Percentiles rank a stretch among this genome's conserved stretches.
These are phyloP conservation scores for Claviceps sp. DNA, from an alignment of 2,329 filamentous ascomycete species.

Conservation along the genomic window DNA sequence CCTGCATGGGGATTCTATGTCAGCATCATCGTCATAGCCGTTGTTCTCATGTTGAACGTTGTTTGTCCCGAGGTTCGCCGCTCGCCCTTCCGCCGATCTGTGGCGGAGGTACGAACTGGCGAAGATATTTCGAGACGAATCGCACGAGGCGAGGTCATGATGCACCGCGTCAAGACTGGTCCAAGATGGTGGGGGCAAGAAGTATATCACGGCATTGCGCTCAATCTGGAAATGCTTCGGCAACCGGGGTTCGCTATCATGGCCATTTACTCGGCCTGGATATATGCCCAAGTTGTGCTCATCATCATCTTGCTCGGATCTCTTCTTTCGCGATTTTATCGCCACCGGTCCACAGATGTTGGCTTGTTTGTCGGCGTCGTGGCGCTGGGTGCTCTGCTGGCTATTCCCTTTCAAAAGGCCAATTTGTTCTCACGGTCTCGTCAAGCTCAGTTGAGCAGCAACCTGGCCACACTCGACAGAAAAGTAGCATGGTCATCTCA, in stretches of 20 bases:
- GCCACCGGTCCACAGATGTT: slow-evolving; percentile 48
- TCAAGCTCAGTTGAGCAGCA: slow-evolving; percentile 42
- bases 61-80: slow-evolving; percentile 59
- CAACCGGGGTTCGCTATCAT: slow-evolving; percentile 63
- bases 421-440: slow-evolving; percentile 54
- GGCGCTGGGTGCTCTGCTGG: slow-evolving; percentile 53
- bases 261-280: slow-evolving; percentile 62
- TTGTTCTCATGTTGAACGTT: slow-evolving; percentile 55
- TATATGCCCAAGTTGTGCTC: slow-evolving; percentile 63
- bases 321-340: slow-evolving; percentile 56
- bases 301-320: slow-evolving; percentile 61
- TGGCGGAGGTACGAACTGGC: slow-evolving; percentile 47
- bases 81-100: slow-evolving; percentile 53
- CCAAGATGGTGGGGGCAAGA: slow-evolving; percentile 70
- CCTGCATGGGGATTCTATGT: slow-evolving; percentile 68
- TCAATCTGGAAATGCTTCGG: slow-evolving; percentile 56
- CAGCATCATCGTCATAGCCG: slow-evolving; percentile 51
- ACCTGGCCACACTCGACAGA: slow-evolving; percentile 53
- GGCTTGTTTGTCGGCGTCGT: slow-evolving; percentile 53
- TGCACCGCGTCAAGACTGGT: slow-evolving; percentile 58
- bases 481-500: slow-evolving; percentile 59
- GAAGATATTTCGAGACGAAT: slow-evolving; percentile 42
- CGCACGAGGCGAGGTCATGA: slow-evolving; percentile 60
- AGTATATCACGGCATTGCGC: slow-evolving; percentile 52
- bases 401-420: slow-evolving; percentile 62